Evolutionary conservation across 805 yeast species (phyloP).

Genomic region (Yarrowia bubula): DNA sequence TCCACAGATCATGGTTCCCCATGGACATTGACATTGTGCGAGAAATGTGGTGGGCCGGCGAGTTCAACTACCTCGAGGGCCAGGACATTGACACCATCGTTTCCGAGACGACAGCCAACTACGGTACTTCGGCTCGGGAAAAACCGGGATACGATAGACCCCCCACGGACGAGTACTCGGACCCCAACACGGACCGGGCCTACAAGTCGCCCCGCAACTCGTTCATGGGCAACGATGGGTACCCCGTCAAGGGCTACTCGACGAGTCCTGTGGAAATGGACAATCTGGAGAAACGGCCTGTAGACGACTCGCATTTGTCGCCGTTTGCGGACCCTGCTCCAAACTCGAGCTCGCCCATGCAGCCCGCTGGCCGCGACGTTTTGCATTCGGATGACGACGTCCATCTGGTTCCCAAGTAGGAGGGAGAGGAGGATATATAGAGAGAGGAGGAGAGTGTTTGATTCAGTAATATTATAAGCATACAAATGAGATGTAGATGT

Average conservation of each 20-base stretch:
- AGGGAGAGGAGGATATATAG: not conserved
- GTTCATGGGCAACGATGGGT: slow-evolving; percentile 3
- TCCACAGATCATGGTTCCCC: slow-evolving; percentile 57
- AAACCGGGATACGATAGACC: not conserved
- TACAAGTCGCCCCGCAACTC: slow-evolving; percentile 12
- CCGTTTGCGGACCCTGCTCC: slow-evolving; percentile 15
- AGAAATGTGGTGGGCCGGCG: slow-evolving; percentile 56
- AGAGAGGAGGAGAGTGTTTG: slow-evolving; percentile 4
- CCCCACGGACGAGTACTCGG: slow-evolving; percentile 4
- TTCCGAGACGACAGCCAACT: slow-evolving; percentile 4
- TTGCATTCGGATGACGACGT: slow-evolving; percentile 15
- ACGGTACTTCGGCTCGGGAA: not conserved
- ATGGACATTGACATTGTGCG: slow-evolving; percentile 68
- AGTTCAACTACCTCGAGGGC: slow-evolving; percentile 37
- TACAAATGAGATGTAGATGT: not conserved
- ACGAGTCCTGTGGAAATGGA: slow-evolving; percentile 18
- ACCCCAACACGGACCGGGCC: slow-evolving; percentile 11
- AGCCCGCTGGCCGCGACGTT: slow-evolving; percentile 16
- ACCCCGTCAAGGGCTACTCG: slow-evolving; percentile 22
- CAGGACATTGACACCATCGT: slow-evolving; percentile 13
- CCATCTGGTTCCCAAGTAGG: slow-evolving; percentile 16
- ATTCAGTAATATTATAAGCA: slow-evolving; percentile 17
- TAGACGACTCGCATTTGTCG: slow-evolving; percentile 9
- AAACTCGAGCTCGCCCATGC: slow-evolving; percentile 8
- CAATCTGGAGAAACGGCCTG: slow-evolving; percentile 11